Evolutionary conservation across 2,329 filamentous ascomycete genomes (phyloP).

Genomic region (Diaporthe citriasiana): DNA sequence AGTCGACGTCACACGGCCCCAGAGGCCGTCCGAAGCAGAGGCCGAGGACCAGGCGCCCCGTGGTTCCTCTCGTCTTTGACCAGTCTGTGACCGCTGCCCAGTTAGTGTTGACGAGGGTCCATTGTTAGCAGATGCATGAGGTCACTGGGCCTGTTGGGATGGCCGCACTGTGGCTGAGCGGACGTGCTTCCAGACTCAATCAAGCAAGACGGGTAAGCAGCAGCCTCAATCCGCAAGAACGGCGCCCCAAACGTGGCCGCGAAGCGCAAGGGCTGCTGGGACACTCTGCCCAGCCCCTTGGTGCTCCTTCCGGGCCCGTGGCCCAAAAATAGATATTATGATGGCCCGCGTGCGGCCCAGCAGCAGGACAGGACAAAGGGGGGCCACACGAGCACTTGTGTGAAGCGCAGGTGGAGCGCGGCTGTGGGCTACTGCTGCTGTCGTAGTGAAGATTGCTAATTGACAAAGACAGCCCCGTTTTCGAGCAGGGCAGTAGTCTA

Average conservation of each 20-base stretch:
- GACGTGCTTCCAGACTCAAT: not conserved
- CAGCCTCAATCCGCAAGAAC: not conserved
- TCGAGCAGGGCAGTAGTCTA: constrained; percentile 2
- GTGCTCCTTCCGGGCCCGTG: constrained; percentile 11
- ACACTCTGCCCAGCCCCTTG: not conserved
- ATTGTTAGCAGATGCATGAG: constrained; percentile 5
- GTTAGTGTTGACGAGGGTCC: not conserved
- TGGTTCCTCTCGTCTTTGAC: not conserved
- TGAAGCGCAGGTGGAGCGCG: not conserved
- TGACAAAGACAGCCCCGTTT: not conserved
- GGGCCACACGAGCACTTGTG: not conserved
- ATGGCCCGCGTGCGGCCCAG: constrained; percentile 6
- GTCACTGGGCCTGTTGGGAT: not conserved
- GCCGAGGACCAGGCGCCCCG: not conserved
- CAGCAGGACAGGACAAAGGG: not conserved
- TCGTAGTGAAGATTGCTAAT: not conserved
- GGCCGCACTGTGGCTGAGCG: constrained; percentile 25
- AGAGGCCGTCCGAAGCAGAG: constrained; percentile 8
- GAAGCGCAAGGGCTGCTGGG: not conserved
- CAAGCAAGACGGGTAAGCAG: constrained; percentile 15
- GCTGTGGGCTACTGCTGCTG: not conserved
- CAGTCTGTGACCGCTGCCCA: not conserved
- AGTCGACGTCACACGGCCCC: constrained; percentile 6
- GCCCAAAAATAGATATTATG: constrained; percentile 14
- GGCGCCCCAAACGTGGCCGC: constrained; percentile 24